Evolutionary conservation across 495 filamentous ascomycete genomes (phyloP).

Genomic region (Podospora anserina): DNA sequence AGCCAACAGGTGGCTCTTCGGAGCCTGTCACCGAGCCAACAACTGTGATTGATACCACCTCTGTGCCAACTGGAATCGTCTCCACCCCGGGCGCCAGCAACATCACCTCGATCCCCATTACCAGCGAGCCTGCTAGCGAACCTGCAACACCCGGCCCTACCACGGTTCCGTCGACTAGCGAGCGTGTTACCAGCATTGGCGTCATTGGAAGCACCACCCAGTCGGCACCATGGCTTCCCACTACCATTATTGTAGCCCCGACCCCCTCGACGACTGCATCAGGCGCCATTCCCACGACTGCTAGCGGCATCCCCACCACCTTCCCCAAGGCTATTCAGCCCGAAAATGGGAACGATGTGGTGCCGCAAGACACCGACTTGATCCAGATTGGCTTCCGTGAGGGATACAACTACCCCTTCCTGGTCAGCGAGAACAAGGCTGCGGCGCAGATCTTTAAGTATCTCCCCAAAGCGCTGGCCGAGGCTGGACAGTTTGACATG

Average conservation of each 20-base stretch:
- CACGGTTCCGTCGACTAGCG: not conserved
- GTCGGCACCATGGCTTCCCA: conserved; percentile 43
- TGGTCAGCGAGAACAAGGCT: conserved; percentile 64
- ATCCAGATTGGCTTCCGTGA: conserved; percentile 84
- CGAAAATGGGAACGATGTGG: conserved; percentile 21
- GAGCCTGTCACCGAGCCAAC: not conserved
- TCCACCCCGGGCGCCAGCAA: not conserved
- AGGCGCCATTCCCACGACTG: conserved; percentile 26
- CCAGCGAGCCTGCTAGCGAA: not conserved
- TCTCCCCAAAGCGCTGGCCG: conserved; percentile 70
- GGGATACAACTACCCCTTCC: conserved; percentile 76
- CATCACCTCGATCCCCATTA: not conserved
- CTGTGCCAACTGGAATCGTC: not conserved
- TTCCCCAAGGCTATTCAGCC: conserved; percentile 77
- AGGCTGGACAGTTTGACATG: conserved; percentile 54
- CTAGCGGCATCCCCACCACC: conserved; percentile 55
- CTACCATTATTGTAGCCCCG: conserved; percentile 42
- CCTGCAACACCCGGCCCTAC: not conserved
- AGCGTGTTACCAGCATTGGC: conserved; percentile 36
- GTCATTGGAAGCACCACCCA: conserved; percentile 41
- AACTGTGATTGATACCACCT: not conserved
- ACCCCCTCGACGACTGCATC: conserved; percentile 35
- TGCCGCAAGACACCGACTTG: conserved; percentile 59
- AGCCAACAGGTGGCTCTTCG: not conserved
- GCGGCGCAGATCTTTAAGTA: conserved; percentile 84